These are phyloP conservation scores for Aspergillus floridensis DNA, from an alignment of 2,329 filamentous ascomycete species.

Conservation along the genomic window DNA sequence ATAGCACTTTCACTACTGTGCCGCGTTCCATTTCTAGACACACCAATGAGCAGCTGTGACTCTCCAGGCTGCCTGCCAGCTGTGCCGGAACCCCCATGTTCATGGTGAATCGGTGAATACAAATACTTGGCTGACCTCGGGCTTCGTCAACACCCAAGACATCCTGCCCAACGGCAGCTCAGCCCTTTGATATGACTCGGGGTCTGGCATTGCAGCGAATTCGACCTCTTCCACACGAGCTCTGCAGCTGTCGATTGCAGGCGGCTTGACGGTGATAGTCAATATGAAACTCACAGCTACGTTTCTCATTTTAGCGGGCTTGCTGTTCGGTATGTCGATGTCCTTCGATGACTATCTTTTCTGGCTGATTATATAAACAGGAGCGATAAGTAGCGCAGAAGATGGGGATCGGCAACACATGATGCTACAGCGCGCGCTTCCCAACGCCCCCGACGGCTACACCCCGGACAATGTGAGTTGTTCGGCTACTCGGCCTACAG, in stretches of 20 bases:
- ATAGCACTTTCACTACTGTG: not conserved
- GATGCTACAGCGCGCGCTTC: conserved; percentile 43
- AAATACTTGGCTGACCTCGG: not conserved
- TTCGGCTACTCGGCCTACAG: conserved; percentile 63
- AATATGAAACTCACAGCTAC: not conserved
- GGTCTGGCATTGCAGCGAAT: not conserved
- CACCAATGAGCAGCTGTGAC: not conserved
- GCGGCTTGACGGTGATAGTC: not conserved
- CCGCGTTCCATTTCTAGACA: not conserved
- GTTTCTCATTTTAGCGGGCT: not conserved
- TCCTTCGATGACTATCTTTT: not conserved
- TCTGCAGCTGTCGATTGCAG: not conserved
- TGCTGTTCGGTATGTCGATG: not conserved
- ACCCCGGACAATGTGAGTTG: conserved; percentile 67
- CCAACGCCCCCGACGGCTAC: conserved; percentile 67
- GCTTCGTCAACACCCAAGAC: not conserved
- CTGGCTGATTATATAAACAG: not conserved
- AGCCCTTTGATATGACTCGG: not conserved
- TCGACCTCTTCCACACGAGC: not conserved
- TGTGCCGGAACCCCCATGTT: not conserved
- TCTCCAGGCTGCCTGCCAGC: not conserved
- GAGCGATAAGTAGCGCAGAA: not conserved
- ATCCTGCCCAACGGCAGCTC: not conserved
- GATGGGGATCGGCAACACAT: not conserved
- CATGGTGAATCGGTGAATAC: not conserved